A percentile compares a stretch with the other conserved stretches of the same genome.
phyloP scores from a whole-genome alignment of 305 asterid genomes.

The Fraxinus velutina region DNA sequence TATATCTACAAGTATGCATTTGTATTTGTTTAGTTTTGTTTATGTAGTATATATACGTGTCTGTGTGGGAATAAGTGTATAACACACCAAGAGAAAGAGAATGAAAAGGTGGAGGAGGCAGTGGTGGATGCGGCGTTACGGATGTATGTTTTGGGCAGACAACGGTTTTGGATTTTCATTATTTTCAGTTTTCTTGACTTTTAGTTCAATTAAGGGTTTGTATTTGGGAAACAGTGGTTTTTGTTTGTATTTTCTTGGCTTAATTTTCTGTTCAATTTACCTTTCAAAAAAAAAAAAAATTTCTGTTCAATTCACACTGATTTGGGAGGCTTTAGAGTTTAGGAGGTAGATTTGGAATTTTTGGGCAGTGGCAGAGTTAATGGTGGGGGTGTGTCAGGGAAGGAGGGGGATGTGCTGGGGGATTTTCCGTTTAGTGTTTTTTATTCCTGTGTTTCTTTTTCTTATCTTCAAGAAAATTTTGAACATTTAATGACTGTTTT shows the following conservation, averaged over 20 bases:
- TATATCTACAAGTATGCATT: not conserved
- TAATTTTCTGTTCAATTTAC: not conserved
- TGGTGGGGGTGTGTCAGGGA: not conserved
- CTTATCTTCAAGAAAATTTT: not conserved
- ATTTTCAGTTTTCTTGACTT: not conserved
- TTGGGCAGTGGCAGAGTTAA: not conserved
- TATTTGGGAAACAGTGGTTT: not conserved
- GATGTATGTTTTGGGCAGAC: not conserved
- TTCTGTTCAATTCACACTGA: not conserved
- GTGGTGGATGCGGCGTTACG: not conserved
- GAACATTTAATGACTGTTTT: not conserved
- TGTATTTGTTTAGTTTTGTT: not conserved
- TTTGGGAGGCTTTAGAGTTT: not conserved
- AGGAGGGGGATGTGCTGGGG: not conserved
- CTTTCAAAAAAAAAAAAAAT: no score
- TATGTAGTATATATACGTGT: not conserved
- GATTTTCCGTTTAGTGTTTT: not conserved
- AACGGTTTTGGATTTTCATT: not conserved
- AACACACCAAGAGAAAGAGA: not conserved
- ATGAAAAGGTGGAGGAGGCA: not conserved
- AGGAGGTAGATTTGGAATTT: not conserved
- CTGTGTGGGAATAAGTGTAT: not conserved
- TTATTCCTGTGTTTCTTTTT: not conserved
- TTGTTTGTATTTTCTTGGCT: not conserved
- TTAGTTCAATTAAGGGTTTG: not conserved